Conservation (phyloP, 2,329 filamentous ascomycete species). For the Aspergillus aculeatinus region DNA sequence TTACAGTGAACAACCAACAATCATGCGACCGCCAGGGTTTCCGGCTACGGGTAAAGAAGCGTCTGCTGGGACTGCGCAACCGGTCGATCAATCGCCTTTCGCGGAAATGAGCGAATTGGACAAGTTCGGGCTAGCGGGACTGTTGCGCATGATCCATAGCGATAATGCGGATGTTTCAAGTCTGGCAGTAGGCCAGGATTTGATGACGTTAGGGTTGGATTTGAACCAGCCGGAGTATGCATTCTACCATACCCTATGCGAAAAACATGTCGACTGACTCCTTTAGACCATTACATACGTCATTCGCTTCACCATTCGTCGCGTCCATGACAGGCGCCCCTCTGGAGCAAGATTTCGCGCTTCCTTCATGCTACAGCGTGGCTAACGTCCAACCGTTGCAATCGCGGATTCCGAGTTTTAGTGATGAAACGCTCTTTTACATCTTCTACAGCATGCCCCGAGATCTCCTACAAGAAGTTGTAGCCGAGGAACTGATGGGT, state of each 20-base stretch:
- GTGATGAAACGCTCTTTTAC: conserved; percentile 65
- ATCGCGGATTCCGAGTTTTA: conserved; percentile 58
- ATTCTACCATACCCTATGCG: background rate
- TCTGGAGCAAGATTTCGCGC: conserved; percentile 62
- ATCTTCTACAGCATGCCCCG: conserved; percentile 69
- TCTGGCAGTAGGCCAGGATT: conserved; percentile 62
- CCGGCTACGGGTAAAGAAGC: conserved; percentile 37
- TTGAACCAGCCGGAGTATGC: conserved; percentile 61
- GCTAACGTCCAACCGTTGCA: conserved; percentile 64
- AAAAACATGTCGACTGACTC: background rate
- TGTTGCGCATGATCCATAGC: conserved; percentile 58
- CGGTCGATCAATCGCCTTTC: conserved; percentile 42
- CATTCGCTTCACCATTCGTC: conserved; percentile 63
- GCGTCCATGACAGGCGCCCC: conserved; percentile 56
- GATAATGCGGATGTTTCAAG: conserved; percentile 53
- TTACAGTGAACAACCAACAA: conserved; percentile 36
- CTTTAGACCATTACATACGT: conserved; percentile 59
- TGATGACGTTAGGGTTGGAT: conserved; percentile 64
- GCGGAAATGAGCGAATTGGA: conserved; percentile 61
- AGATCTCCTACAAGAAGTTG: conserved; percentile 65
- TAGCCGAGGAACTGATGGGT: conserved; percentile 60
- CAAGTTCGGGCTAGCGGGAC: conserved; percentile 59
- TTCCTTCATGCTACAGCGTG: conserved; percentile 65
- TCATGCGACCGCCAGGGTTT: conserved; percentile 37
- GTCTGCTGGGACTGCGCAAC: conserved; percentile 29